phyloP scores from a whole-genome alignment of 2,329 filamentous ascomycete genomes.

The Penicillium corylophilum region DNA sequence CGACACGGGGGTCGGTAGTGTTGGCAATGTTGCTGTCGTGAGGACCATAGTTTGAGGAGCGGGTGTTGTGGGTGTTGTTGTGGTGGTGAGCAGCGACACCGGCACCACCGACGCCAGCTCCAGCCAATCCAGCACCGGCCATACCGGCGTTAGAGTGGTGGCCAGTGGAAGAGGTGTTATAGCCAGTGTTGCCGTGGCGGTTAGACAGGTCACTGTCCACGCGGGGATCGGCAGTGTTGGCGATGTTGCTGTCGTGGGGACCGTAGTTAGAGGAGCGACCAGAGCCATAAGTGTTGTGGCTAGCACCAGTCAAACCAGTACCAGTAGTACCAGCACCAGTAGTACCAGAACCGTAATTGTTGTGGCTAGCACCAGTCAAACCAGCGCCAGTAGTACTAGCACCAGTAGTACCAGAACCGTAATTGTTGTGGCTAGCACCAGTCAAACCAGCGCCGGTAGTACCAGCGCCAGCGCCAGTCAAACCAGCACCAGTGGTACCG shows the following conservation, averaged over 20 bases:
- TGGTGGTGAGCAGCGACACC: too few species aligned
- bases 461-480: background rate
- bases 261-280: conserved; percentile 10
- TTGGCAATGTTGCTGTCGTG: conserved; percentile 14
- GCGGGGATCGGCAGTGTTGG: conserved; percentile 11
- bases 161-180: conserved; percentile 5
- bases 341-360: background rate
- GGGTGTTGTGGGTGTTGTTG: too few species aligned
- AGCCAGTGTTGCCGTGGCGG: background rate
- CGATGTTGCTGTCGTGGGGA: conserved; percentile 12
- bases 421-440: background rate
- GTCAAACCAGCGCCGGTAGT: background rate
- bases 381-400: background rate
- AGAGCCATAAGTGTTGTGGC: background rate
- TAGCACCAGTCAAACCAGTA: background rate
- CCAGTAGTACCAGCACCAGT: background rate
- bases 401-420: background rate
- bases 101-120: too few species aligned
- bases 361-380: background rate
- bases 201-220: conserved; percentile 3
- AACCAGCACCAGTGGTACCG: background rate
- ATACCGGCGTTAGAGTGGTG: background rate
- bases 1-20: conserved; percentile 8
- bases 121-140: too few species aligned
- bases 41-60: conserved; percentile 13